These are phyloP conservation scores for Aeminium ludgeri DNA, from an alignment of 495 filamentous ascomycete species.

Conservation along the genomic window DNA sequence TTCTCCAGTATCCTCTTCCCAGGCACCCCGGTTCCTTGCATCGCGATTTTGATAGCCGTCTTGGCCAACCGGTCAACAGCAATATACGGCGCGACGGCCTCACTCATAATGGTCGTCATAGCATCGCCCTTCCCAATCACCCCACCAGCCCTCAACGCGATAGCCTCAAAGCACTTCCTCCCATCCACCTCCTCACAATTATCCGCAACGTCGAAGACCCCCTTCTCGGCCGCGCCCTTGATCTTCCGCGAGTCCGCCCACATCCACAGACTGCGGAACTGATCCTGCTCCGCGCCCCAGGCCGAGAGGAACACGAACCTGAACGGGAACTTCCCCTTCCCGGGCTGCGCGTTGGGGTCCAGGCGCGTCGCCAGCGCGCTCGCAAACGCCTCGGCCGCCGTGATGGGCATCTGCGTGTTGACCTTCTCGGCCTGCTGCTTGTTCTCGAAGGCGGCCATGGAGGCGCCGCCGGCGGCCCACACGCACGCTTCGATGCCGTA, in stretches of 20 bases:
- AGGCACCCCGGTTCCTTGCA: slow-evolving; percentile 7
- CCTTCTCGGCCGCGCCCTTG: slow-evolving; percentile 17
- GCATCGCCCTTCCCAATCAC: slow-evolving; percentile 9
- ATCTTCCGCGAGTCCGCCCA: slow-evolving; percentile 13
- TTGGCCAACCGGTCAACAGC: slow-evolving; percentile 12
- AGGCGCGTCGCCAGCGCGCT: slow-evolving; percentile 9
- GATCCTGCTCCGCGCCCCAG: slow-evolving; percentile 15
- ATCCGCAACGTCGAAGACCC: slow-evolving; percentile 13
- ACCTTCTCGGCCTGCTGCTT: slow-evolving; percentile 12
- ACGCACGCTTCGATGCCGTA: slow-evolving; percentile 15
- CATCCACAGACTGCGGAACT: slow-evolving; percentile 12
- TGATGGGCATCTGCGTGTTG: slow-evolving; percentile 6
- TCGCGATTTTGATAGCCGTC: slow-evolving; percentile 5
- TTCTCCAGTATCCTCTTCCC: slow-evolving; percentile 17
- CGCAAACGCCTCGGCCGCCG: slow-evolving; percentile 13
- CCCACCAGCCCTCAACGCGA: slow-evolving; percentile 9
- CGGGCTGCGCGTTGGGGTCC: slow-evolving; percentile 12
- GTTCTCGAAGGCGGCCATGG: background rate
- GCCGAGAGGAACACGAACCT: slow-evolving; percentile 10
- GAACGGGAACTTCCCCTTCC: slow-evolving; percentile 14
- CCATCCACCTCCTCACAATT: slow-evolving; percentile 9
- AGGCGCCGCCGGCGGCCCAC: slow-evolving; percentile 5
- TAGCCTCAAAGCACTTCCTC: slow-evolving; percentile 14
- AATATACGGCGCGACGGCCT: slow-evolving; percentile 6
- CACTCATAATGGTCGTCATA: slow-evolving; percentile 7